Conservation (phyloP, 441 rosid genomes). For the Daphne laureola region DNA sequence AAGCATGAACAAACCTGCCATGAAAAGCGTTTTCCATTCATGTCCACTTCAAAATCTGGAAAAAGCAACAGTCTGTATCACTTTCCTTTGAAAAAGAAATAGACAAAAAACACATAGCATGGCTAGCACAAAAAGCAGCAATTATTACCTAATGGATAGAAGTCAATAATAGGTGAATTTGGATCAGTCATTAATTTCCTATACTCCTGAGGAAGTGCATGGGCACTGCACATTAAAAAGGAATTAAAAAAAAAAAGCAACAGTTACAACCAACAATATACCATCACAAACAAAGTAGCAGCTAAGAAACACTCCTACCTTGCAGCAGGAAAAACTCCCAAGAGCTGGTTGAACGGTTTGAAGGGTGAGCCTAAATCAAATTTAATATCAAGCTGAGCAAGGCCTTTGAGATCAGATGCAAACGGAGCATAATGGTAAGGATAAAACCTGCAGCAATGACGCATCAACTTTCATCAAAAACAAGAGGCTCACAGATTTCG, state of each 20-base stretch:
- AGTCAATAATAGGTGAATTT: slow-evolving; percentile 77
- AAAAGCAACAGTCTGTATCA: slow-evolving; percentile 13
- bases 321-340: slow-evolving; percentile 96
- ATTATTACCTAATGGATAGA: slow-evolving; percentile 72
- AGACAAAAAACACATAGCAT: slow-evolving; percentile 1
- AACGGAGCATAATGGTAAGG: slow-evolving; percentile 98
- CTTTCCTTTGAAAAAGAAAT: slow-evolving; percentile 14
- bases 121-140: slow-evolving; percentile 10
- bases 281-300: slow-evolving; percentile 1
- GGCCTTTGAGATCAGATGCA: slow-evolving; percentile 90
- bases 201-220: slow-evolving; percentile 83
- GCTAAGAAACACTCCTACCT: slow-evolving; percentile 34
- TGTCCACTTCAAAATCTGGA: slow-evolving; percentile 87
- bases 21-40: slow-evolving; percentile 84
- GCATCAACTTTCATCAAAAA: too few species aligned
- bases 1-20: slow-evolving; percentile 68
- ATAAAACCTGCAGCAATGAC: slow-evolving; percentile 63
- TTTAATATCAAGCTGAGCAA: slow-evolving; percentile 52
- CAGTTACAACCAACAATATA: slow-evolving; percentile 24
- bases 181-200: slow-evolving; percentile 86
- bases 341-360: slow-evolving; percentile 86
- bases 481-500: too few species aligned
- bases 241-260: background rate
- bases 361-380: slow-evolving; percentile 83
- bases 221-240: slow-evolving; percentile 50